Evolutionary conservation across 768 basidiomycete genomes (phyloP), one percentile per base, ranked within the genome.

Genomic region (Lanmaoa rubissima): DNA sequence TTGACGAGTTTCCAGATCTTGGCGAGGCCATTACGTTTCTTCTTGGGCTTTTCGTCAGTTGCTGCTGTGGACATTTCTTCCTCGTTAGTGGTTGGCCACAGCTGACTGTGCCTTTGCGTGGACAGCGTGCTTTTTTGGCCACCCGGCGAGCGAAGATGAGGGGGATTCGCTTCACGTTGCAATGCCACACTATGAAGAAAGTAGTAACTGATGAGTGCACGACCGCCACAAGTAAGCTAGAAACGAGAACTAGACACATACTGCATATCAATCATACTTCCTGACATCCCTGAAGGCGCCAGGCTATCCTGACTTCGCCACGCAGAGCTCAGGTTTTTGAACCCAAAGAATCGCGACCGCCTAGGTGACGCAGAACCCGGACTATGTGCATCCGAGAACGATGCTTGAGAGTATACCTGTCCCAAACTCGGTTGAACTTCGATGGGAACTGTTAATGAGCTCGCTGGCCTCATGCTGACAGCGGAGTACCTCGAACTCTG

Each of bases 231-330:
- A 51, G 32, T 10, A 13, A 13, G 12, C n/a, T 26, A 17, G 14
- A 57, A 57, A 54, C n/a, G 54, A 50, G n/a, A 60, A 43, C 17
- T 10, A 48, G 24, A 55, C 43, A 85, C 90, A 60, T 74, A 93
- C 91, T 94, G 92, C 92, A 94, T 93, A 69, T 93, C 89, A 61
- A 93, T 74, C 90, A 94, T 92, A 65, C 92, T 94, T 51, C 92
- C 92, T 4, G 88, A 87, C 68, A 88, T 80, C 9, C 87, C 89
- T 31, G 90, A 90, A n/a, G 82, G 80, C 1, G 90, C 87, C 39
- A 94, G 74, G 69, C 90, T 92, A 55, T 91, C 88, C 64, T 87
- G 88, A 67, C 90, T 92, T 61, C 82, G 78, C 84, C 86, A 90
- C 13, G 85, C 86, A 21, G 83, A 73, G 55, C 84, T 85, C 44